These are phyloP conservation scores for Butyriboletus loyo DNA, from an alignment of 768 basidiomycete genomes.

Conservation along the genomic window DNA sequence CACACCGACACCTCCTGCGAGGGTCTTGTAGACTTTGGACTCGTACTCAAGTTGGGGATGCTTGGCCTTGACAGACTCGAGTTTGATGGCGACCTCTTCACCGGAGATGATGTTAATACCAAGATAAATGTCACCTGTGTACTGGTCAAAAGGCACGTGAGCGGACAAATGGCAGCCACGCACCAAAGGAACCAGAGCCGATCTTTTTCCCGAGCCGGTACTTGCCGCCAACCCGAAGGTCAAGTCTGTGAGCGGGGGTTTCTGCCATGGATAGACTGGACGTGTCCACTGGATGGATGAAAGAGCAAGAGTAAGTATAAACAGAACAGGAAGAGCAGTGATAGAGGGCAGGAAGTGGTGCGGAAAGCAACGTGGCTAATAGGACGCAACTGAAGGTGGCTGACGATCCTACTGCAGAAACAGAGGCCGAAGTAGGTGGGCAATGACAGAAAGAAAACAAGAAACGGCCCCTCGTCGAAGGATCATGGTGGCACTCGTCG, in stretches of 20 bases:
- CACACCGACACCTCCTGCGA: slow-evolving; percentile 97
- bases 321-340: slow-evolving; percentile 12
- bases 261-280: slow-evolving; percentile 62
- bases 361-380: slow-evolving; percentile 29
- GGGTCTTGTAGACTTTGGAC: slow-evolving; percentile 93
- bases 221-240: slow-evolving; percentile 89
- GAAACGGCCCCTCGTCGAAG: background rate
- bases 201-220: slow-evolving; percentile 99
- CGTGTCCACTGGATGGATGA: slow-evolving; percentile 9
- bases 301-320: slow-evolving; percentile 12
- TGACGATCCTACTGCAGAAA: slow-evolving; percentile 23
- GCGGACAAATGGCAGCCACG: slow-evolving; percentile 30
- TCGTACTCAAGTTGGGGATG: slow-evolving; percentile 99
- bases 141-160: slow-evolving; percentile 7
- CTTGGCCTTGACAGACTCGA: slow-evolving; percentile 99
- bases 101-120: slow-evolving; percentile 99
- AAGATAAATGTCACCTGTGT: slow-evolving; percentile 93
- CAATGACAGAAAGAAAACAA: background rate
- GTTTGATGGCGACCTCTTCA: slow-evolving; percentile 99
- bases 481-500: slow-evolving; percentile 5
- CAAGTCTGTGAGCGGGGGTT: slow-evolving; percentile 64
- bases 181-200: slow-evolving; percentile 96
- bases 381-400: slow-evolving; percentile 36
- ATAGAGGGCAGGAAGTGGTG: slow-evolving; percentile 30
- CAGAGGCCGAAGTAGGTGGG: background rate